Conservation (phyloP, 129 eudicot species). For the Calendula officinalis region DNA sequence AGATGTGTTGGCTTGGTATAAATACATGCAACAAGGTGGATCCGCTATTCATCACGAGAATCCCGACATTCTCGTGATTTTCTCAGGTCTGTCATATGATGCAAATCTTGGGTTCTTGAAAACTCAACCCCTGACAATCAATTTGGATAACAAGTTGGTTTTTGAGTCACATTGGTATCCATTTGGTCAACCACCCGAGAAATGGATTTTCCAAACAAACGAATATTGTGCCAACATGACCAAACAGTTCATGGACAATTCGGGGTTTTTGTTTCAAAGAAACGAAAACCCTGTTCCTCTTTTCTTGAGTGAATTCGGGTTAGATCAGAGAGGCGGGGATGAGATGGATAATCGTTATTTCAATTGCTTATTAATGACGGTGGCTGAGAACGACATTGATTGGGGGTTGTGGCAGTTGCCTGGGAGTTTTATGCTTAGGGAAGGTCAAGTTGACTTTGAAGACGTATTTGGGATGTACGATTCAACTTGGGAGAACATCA, state of each 20-base stretch:
- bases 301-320: slow-evolving; percentile 66
- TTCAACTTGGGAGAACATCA: slow-evolving; percentile 40
- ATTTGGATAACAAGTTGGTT: slow-evolving; percentile 44
- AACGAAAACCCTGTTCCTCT: slow-evolving; percentile 43
- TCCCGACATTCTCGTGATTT: slow-evolving; percentile 50
- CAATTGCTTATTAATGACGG: slow-evolving; percentile 42
- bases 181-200: slow-evolving; percentile 37
- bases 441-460: slow-evolving; percentile 44
- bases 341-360: slow-evolving; percentile 59
- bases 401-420: slow-evolving; percentile 79
- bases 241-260: slow-evolving; percentile 33
- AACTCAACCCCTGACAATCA: slow-evolving; percentile 27
- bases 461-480: slow-evolving; percentile 58
- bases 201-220: slow-evolving; percentile 52
- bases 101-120: slow-evolving; percentile 55
- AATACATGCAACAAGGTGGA: slow-evolving; percentile 52
- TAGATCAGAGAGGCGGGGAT: slow-evolving; percentile 46
- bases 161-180: slow-evolving; percentile 78
- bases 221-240: slow-evolving; percentile 43
- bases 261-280: slow-evolving; percentile 36
- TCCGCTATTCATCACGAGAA: slow-evolving; percentile 44
- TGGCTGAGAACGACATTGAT: slow-evolving; percentile 61
- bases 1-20: slow-evolving; percentile 50
- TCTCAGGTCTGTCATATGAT: slow-evolving; percentile 55
- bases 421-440: slow-evolving; percentile 66